Percentiles rank a stretch among this genome's conserved stretches.
These are phyloP conservation scores for Acanthamoeba healyi DNA, from an alignment of 208 protist genomes.

Conservation along the genomic window DNA sequence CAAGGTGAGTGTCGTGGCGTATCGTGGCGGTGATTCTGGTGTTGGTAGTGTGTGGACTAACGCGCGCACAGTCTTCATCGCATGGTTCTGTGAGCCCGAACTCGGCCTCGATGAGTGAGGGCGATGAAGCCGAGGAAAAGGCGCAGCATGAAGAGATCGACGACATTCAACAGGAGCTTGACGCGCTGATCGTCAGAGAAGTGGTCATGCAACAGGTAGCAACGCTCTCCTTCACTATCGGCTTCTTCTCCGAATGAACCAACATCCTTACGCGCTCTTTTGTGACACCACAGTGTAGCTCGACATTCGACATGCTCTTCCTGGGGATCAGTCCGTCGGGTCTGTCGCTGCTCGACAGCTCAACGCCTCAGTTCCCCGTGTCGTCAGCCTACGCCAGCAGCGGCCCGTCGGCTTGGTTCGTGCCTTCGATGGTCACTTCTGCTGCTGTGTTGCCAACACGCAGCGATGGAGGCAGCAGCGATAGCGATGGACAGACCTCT, in stretches of 20 bases:
- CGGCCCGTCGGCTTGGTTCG: background rate
- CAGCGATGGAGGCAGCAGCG: no score
- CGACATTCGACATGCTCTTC: constrained; percentile 18
- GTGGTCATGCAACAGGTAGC: background rate
- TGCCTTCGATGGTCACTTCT: no score
- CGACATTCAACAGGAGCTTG: background rate
- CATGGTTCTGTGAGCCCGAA: no score
- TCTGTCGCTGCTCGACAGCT: background rate
- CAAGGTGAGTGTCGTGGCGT: background rate
- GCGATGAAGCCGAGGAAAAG: background rate
- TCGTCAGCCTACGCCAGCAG: no score
- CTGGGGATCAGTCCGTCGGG: background rate
- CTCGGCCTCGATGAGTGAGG: background rate
- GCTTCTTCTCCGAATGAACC: background rate
- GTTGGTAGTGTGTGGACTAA: no score
- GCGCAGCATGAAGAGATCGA: background rate
- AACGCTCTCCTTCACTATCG: background rate
- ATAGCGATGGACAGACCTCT: background rate
- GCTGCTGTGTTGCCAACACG: background rate
- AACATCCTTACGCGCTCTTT: no score
- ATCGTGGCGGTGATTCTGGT: background rate
- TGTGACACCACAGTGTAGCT: background rate
- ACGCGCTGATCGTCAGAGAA: background rate
- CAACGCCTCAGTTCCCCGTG: background rate
- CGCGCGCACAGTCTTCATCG: no score